Evolutionary conservation across 164 flowering plant species (phyloP).

Genomic region (Liriodendron chinense): DNA sequence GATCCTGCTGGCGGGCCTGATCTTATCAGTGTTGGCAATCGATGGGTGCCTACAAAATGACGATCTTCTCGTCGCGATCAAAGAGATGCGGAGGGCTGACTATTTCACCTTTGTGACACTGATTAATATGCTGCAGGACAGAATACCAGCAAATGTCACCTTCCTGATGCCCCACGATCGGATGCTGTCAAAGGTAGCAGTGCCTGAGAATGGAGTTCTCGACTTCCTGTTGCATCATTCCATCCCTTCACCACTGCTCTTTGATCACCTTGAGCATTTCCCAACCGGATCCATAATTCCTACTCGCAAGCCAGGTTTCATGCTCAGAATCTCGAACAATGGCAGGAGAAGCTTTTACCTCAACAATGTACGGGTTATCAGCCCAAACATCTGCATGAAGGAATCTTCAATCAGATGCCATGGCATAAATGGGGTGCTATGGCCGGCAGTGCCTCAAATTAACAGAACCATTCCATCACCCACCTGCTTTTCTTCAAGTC

Average conservation of each 20-base stretch:
- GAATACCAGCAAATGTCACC: conserved; percentile 50
- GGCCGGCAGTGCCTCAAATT: not conserved
- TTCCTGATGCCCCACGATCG: conserved; percentile 88
- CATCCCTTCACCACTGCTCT: conserved; percentile 62
- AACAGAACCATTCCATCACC: conserved; percentile 14
- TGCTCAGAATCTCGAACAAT: conserved; percentile 46
- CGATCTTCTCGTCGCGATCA: conserved; percentile 43
- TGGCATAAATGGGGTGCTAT: conserved; percentile 66
- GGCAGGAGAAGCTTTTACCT: conserved; percentile 51
- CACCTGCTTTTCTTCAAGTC: conserved; percentile 6
- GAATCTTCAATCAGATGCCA: conserved; percentile 76
- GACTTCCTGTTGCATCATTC: conserved; percentile 71
- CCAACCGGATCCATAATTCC: conserved; percentile 72
- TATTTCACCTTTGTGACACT: conserved; percentile 78
- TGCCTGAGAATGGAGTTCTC: conserved; percentile 26
- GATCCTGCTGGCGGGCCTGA: conserved; percentile 20
- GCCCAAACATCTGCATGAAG: conserved; percentile 62
- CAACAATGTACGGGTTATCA: conserved; percentile 52
- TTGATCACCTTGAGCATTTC: conserved; percentile 47
- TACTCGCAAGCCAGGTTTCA: conserved; percentile 30
- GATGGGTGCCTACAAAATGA: conserved; percentile 11
- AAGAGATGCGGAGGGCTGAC: conserved; percentile 71
- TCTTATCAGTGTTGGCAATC: conserved; percentile 18
- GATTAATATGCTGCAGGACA: conserved; percentile 49
- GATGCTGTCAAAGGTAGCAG: conserved; percentile 29